A percentile compares a stretch with the other conserved stretches of the same genome.
Evolutionary conservation across 805 yeast genomes (phyloP).

Genomic region (Nakazawaea populi): DNA sequence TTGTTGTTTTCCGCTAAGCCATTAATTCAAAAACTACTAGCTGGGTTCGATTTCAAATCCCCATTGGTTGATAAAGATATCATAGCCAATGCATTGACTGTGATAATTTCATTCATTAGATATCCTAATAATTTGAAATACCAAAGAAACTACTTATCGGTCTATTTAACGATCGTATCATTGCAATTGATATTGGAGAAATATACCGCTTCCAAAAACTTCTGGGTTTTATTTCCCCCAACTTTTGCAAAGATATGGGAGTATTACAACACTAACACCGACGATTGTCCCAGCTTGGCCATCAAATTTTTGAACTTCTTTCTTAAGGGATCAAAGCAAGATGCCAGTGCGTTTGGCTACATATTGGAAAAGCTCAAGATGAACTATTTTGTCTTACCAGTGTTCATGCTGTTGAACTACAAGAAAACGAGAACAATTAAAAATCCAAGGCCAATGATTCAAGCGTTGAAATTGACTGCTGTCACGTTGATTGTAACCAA

Average conservation of each 20-base stretch:
- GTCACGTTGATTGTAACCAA: neutral
- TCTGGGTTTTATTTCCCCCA: slow-evolving; percentile 9
- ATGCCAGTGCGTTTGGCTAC: neutral
- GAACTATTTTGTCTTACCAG: neutral
- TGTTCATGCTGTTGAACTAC: neutral
- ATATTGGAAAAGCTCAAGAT: neutral
- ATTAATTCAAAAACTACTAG: neutral
- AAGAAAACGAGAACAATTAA: neutral
- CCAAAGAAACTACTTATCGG: slow-evolving; percentile 8
- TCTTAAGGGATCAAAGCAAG: neutral
- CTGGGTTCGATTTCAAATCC: neutral
- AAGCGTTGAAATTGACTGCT: neutral
- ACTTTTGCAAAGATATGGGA: slow-evolving; percentile 11
- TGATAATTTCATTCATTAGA: neutral
- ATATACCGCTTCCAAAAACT: neutral
- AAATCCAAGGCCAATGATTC: neutral
- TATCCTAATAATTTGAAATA: slow-evolving; percentile 5
- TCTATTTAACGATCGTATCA: slow-evolving; percentile 4
- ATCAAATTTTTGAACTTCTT: neutral
- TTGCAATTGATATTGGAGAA: neutral
- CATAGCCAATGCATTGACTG: neutral
- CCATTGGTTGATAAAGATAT: neutral
- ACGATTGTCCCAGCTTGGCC: slow-evolving; percentile 1
- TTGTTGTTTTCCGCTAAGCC: slow-evolving; percentile 5
- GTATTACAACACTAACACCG: neutral